These are phyloP conservation scores for Diaporthe citriasiana DNA, from an alignment of 2,329 filamentous ascomycete genomes.

Conservation along the genomic window DNA sequence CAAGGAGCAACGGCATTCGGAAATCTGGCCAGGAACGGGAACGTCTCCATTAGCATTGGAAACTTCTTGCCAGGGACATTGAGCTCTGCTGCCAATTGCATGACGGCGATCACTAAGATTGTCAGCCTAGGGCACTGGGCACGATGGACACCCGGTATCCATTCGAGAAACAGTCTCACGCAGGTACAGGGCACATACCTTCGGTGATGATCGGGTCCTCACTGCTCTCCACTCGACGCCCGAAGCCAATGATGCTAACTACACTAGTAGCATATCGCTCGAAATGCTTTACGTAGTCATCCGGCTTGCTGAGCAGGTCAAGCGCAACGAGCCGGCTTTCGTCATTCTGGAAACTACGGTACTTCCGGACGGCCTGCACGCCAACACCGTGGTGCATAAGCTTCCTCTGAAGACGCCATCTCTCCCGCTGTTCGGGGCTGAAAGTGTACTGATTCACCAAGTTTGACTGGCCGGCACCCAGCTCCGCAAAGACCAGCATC, in stretches of 20 bases:
- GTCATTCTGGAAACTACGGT: constrained; percentile 68
- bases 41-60: constrained; percentile 70
- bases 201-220: constrained; percentile 71
- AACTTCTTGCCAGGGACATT: constrained; percentile 67
- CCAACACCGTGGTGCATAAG: constrained; percentile 67
- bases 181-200: constrained; percentile 33
- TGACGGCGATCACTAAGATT: constrained; percentile 63
- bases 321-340: constrained; percentile 69
- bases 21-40: constrained; percentile 63
- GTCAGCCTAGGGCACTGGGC: background rate
- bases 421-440: constrained; percentile 55
- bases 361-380: constrained; percentile 67
- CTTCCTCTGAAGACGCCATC: constrained; percentile 62
- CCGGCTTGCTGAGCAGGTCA: constrained; percentile 60
- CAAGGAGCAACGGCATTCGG: constrained; percentile 64
- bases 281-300: constrained; percentile 65
- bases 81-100: constrained; percentile 70
- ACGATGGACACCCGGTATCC: background rate
- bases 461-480: constrained; percentile 60
- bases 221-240: constrained; percentile 63
- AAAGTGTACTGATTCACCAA: constrained; percentile 60
- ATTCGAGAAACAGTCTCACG: background rate
- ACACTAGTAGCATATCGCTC: constrained; percentile 68
- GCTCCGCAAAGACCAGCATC: constrained; percentile 63
- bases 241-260: constrained; percentile 70